Evolutionary conservation across 257 asterid species (phyloP), one percentile per base, ranked within the genome.

Genomic region (Petunia axillaris): DNA sequence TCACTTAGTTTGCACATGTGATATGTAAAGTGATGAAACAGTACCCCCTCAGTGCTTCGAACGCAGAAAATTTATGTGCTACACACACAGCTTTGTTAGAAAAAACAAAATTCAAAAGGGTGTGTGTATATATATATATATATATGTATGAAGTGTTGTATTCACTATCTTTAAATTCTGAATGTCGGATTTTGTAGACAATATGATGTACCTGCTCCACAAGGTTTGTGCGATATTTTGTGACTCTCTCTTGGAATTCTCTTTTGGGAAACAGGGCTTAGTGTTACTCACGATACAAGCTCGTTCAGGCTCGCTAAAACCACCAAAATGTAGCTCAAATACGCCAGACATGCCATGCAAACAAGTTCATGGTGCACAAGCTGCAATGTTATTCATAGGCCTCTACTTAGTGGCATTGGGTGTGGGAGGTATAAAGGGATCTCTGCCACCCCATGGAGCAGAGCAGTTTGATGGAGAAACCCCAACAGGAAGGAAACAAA

Each of bases 251-350:
- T 16, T 11, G 7, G 15, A 25, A 43, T 16, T 3, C 46, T 41
- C 14, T 37, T 1, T 78, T 25, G 6, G 77, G 3, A 65, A 15
- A 81, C 90, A 92, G 98, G 99, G 98, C 1, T 79, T 93, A 37
- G 90, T 92, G 41, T 44, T 93, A 68, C 91, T 95, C 5, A 89
- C 97, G 8, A 85, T 92, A 57, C 99, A 95, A 89, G 98, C 99
- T 79, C 89, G 80, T 4, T 84, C 91, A 1, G 43, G 81, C 43
- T 90, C 95, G 1, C 84, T 92, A 57, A 86, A 91, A 82, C 94
- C 97, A 60, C 84, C 87, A 63, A 83, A 88, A 81, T 92, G 97
- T 76, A 86, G 83, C 46, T 80, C 55, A 0, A 55, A 75, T 54
- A 74, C 16, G 48, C 76, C 80, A 0, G 77, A 78, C 66, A 55